Percentiles rank a stretch among this genome's conserved stretches.
phyloP scores from a whole-genome alignment of 1,139 yeast species.

The Pichia sp. region DNA sequence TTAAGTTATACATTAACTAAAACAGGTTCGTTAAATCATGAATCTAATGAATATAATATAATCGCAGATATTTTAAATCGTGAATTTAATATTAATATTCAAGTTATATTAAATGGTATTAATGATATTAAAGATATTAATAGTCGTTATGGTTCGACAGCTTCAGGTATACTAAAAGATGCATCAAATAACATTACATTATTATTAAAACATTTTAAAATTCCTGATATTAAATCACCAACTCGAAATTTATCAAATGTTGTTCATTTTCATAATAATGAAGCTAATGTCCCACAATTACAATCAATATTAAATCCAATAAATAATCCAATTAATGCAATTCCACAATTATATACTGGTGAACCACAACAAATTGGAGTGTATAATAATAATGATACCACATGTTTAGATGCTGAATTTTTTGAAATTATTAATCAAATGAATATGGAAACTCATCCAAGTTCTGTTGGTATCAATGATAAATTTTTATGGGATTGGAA shows the following conservation, averaged over 20 bases:
- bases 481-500: slow-evolving; percentile 14
- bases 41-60: slow-evolving; percentile 6
- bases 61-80: slow-evolving; percentile 17
- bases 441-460: slow-evolving; percentile 7
- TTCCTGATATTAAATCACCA: slow-evolving; percentile 1
- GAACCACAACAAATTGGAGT: neutral
- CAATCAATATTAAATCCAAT: neutral
- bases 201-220: slow-evolving; percentile 14
- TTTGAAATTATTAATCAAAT: slow-evolving; percentile 9
- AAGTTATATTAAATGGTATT: slow-evolving; percentile 26
- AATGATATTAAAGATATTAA: slow-evolving; percentile 21
- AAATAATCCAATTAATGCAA: neutral
- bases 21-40: slow-evolving; percentile 4
- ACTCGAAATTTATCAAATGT: neutral
- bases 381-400: neutral
- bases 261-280: too few species aligned
- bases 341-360: neutral
- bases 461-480: slow-evolving; percentile 6
- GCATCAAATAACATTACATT: slow-evolving; percentile 16
- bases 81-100: slow-evolving; percentile 20
- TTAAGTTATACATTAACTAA: slow-evolving; percentile 28
- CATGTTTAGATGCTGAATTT: slow-evolving; percentile 7
- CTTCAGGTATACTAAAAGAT: slow-evolving; percentile 14
- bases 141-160: slow-evolving; percentile 6
- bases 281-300: neutral